These are phyloP conservation scores for Asterella californica DNA, from an alignment of 225 moss, liverwort and hornwort genomes.

Conservation along the genomic window DNA sequence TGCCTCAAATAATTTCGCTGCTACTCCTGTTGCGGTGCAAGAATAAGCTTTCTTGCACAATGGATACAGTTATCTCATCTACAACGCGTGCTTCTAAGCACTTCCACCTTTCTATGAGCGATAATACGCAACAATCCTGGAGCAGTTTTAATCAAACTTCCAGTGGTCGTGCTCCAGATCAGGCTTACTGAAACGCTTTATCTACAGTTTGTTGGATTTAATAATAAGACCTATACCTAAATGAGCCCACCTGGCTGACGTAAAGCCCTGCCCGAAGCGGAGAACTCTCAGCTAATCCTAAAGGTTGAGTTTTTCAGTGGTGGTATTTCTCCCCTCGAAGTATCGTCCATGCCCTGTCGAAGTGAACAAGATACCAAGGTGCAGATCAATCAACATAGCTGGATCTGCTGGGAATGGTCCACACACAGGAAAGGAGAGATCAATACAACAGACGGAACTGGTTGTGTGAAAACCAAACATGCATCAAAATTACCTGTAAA, in stretches of 20 bases:
- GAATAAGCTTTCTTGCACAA: not conserved
- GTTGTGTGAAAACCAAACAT: not conserved
- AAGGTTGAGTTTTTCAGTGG: slow-evolving; percentile 44
- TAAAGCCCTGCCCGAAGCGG: slow-evolving; percentile 12
- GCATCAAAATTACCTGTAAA: slow-evolving; percentile 61
- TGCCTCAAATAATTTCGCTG: not conserved
- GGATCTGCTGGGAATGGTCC: not conserved
- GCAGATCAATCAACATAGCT: not conserved
- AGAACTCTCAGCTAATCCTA: not conserved
- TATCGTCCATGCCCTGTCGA: slow-evolving; percentile 83
- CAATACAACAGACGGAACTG: not conserved
- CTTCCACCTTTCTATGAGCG: not conserved
- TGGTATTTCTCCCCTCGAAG: slow-evolving; percentile 93
- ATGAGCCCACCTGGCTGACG: not conserved
- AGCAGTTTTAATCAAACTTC: not conserved
- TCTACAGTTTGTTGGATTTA: not conserved
- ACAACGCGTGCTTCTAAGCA: not conserved
- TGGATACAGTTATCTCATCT: not conserved
- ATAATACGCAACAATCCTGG: not conserved
- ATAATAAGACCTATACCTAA: not conserved
- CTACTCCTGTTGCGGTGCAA: not conserved
- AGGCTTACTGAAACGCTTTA: not conserved
- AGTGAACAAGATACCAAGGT: not conserved
- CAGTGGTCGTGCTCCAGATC: not conserved
- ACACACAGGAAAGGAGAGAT: not conserved